These are phyloP conservation scores for Fusarium ramigenum DNA, from an alignment of 2,329 filamentous ascomycete genomes.

Conservation along the genomic window DNA sequence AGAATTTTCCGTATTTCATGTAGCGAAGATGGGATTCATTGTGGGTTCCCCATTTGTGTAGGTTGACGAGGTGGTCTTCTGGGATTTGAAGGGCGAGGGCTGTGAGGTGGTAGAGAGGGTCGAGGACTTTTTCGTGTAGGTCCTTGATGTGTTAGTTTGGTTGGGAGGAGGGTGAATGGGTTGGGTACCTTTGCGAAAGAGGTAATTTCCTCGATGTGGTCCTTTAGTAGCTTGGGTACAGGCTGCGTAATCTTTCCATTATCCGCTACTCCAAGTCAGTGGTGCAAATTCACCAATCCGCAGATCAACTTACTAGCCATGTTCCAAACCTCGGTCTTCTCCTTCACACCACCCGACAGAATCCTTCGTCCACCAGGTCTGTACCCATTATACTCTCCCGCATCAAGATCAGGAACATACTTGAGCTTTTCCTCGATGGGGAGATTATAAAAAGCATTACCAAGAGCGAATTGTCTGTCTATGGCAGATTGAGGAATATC, in stretches of 20 bases:
- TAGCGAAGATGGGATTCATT: slow-evolving; percentile 70
- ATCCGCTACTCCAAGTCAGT: slow-evolving; percentile 26
- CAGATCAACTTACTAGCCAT: slow-evolving; percentile 46
- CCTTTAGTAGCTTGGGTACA: not conserved
- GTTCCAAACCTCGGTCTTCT: slow-evolving; percentile 52
- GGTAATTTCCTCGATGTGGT: slow-evolving; percentile 21
- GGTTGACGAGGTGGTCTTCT: slow-evolving; percentile 62
- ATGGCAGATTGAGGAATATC: slow-evolving; percentile 66
- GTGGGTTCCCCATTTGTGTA: slow-evolving; percentile 66
- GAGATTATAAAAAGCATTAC: slow-evolving; percentile 61
- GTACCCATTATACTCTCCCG: slow-evolving; percentile 67
- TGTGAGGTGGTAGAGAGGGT: slow-evolving; percentile 67
- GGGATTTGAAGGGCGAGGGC: slow-evolving; percentile 69
- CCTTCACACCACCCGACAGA: slow-evolving; percentile 50
- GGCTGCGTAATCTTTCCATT: slow-evolving; percentile 46
- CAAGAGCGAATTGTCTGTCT: slow-evolving; percentile 67
- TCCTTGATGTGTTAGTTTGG: not conserved
- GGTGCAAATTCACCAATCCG: no score
- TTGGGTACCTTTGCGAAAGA: slow-evolving; percentile 22
- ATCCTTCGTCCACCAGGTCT: slow-evolving; percentile 55
- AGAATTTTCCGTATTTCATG: slow-evolving; percentile 66
- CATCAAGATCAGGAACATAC: slow-evolving; percentile 57
- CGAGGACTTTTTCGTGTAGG: slow-evolving; percentile 63
- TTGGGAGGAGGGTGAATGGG: not conserved
- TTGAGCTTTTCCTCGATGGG: slow-evolving; percentile 69